phyloP scores from a whole-genome alignment of 176 grass and related monocot species.

The Musa itinerans region DNA sequence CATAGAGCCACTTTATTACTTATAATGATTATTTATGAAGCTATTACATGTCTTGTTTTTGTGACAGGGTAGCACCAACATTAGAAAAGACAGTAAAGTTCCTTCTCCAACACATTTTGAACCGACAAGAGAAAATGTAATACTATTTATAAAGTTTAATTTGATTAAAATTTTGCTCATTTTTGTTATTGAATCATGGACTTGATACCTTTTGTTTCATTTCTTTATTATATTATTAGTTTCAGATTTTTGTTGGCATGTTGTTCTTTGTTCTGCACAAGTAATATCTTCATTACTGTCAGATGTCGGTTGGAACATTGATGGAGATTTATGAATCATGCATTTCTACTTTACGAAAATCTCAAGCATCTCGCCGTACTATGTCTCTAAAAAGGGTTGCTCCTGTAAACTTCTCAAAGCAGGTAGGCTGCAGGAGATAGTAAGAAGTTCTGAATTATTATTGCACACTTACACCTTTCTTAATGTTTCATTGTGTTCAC shows the following conservation, averaged over 20 bases:
- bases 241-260: slow-evolving; percentile 5
- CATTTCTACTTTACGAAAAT: slow-evolving; percentile 48
- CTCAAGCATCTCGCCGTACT: slow-evolving; percentile 60
- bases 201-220: neutral
- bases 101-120: slow-evolving; percentile 22
- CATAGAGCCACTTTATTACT: neutral
- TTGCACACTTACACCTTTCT: neutral
- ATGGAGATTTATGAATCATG: slow-evolving; percentile 81
- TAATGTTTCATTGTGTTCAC: neutral
- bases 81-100: slow-evolving; percentile 33
- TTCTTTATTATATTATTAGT: neutral
- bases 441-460: neutral
- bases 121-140: slow-evolving; percentile 75
- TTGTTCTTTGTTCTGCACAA: slow-evolving; percentile 11
- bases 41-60: slow-evolving; percentile 27
- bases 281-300: slow-evolving; percentile 19
- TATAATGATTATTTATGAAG: neutral
- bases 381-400: slow-evolving; percentile 60
- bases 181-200: neutral
- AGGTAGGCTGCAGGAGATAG: slow-evolving; percentile 21
- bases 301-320: slow-evolving; percentile 79
- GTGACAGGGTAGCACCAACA: slow-evolving; percentile 56
- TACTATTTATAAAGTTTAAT: neutral
- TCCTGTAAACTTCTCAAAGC: slow-evolving; percentile 60
- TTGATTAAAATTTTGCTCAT: neutral